Evolutionary conservation across 345 rosid genomes (phyloP).

Genomic region (Clarkia xantiana): DNA sequence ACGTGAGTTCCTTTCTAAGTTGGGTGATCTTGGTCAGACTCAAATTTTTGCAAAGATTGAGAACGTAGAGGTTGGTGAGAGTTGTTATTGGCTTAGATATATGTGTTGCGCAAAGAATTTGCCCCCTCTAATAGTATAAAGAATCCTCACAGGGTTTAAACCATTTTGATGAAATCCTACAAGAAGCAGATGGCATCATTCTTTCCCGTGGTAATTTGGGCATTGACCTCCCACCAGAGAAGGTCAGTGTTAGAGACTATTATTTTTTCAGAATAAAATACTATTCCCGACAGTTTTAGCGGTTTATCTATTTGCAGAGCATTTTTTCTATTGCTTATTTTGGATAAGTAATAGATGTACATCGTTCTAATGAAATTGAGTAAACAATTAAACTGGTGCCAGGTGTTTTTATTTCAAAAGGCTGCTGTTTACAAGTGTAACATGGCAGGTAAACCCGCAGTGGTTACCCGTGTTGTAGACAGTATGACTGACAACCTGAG

Average conservation of each 20-base stretch:
- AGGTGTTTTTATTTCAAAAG: constrained; percentile 95
- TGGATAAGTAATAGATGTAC: neutral
- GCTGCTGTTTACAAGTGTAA: constrained; percentile 83
- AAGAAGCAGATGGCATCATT: constrained; percentile 59
- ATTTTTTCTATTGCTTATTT: neutral
- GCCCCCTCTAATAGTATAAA: neutral
- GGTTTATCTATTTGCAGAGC: neutral
- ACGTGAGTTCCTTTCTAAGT: constrained; percentile 36
- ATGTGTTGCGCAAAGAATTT: neutral
- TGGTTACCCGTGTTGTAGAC: constrained; percentile 84
- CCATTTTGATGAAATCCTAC: constrained; percentile 63
- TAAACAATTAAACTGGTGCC: neutral
- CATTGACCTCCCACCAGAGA: constrained; percentile 65
- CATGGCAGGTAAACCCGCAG: constrained; percentile 95
- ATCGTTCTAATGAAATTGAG: neutral
- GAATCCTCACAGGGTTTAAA: constrained; percentile 27
- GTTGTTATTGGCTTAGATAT: neutral
- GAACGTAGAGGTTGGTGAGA: constrained; percentile 37
- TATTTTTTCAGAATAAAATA: neutral
- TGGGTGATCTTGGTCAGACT: constrained; percentile 41
- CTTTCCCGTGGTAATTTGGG: constrained; percentile 65
- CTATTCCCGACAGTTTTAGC: neutral
- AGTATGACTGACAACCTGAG: constrained; percentile 95
- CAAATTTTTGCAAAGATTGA: constrained; percentile 60
- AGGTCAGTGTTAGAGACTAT: constrained; percentile 19